phyloP scores from a whole-genome alignment of 495 filamentous ascomycete species.

The Lepidopterella palustris region DNA sequence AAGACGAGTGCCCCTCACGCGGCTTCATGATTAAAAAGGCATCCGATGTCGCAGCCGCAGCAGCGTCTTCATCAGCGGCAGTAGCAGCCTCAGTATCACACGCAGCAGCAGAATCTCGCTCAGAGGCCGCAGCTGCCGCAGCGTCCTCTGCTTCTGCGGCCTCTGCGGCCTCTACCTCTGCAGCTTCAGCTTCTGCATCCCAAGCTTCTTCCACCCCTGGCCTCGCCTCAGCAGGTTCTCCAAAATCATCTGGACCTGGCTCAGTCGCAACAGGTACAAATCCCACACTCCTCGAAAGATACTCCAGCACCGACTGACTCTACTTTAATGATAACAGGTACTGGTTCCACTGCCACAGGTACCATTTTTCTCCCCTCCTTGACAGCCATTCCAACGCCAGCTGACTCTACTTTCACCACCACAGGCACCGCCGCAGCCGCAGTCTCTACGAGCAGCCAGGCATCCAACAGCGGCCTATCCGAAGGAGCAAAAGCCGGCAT shows the following conservation, averaged over 20 bases:
- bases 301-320: not conserved
- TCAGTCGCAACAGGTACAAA: not conserved
- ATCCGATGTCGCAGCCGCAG: not conserved
- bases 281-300: not conserved
- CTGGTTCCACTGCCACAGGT: too few relatives aligned
- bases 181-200: not conserved
- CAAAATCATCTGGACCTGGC: not conserved
- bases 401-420: not conserved
- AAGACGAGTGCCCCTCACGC: not conserved
- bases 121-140: not conserved
- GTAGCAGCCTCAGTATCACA: not conserved
- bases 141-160: not conserved
- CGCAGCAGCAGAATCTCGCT: not conserved
- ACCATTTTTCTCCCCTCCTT: too few relatives aligned
- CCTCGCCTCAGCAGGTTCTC: not conserved
- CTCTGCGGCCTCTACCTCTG: not conserved
- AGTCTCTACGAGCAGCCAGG: not conserved
- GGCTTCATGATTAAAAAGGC: not conserved
- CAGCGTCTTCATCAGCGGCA: not conserved
- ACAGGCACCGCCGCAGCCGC: not conserved
- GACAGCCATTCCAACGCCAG: too few relatives aligned
- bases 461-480: not conserved
- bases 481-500: not conserved
- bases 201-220: not conserved
- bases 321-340: too few relatives aligned